Evolutionary conservation across 805 yeast genomes (phyloP).

Genomic region (Candida ascalaphidarum): DNA sequence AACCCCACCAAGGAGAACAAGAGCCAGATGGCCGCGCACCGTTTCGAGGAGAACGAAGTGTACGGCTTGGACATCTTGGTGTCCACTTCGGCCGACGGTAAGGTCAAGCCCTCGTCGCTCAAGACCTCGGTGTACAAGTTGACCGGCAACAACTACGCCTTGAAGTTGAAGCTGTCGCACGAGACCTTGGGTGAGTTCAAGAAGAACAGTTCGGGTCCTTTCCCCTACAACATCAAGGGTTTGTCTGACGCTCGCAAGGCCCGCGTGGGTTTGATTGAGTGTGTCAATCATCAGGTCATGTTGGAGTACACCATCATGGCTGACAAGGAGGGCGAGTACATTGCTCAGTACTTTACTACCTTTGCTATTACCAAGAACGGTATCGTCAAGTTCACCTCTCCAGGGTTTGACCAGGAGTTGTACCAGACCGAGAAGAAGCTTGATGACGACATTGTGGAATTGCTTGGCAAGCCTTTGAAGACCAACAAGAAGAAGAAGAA

Average conservation of each 20-base stretch:
- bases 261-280: conserved; percentile 68
- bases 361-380: conserved; percentile 71
- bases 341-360: conserved; percentile 70
- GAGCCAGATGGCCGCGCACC: conserved; percentile 51
- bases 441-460: conserved; percentile 39
- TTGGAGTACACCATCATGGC: conserved; percentile 60
- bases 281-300: conserved; percentile 57
- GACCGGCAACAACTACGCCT: conserved; percentile 58
- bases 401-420: conserved; percentile 39
- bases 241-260: conserved; percentile 64
- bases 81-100: conserved; percentile 57
- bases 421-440: conserved; percentile 51
- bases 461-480: conserved; percentile 46
- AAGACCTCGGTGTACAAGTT: conserved; percentile 66
- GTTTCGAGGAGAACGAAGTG: conserved; percentile 69
- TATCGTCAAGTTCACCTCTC: conserved; percentile 51
- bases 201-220: conserved; percentile 48
- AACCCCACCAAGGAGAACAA: conserved; percentile 67
- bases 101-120: conserved; percentile 49
- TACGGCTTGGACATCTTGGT: conserved; percentile 68
- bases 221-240: conserved; percentile 62
- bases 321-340: conserved; percentile 57
- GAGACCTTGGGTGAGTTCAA: conserved; percentile 59
- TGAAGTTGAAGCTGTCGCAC: conserved; percentile 67
- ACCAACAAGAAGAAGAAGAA: conserved; percentile 37